phyloP scores from a whole-genome alignment of 163 green algal genomes.

The Scenedesmus sp. region DNA sequence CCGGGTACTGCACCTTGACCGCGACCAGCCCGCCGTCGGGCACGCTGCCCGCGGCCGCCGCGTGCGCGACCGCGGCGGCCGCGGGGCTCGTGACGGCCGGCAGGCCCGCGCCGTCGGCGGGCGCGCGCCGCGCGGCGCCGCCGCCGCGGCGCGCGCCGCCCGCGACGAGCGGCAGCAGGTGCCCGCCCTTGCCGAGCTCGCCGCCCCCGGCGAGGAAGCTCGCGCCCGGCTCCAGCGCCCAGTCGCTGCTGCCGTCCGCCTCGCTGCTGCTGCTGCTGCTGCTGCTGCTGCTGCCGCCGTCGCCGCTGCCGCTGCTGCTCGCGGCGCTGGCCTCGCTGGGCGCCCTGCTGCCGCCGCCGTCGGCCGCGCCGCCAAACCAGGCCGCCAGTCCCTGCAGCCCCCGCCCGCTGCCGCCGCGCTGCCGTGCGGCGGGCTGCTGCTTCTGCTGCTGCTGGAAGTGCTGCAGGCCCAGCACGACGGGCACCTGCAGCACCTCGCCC shows the following conservation, averaged over 20 bases:
- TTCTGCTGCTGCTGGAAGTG: slow-evolving; percentile 7
- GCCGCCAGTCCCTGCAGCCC: background rate
- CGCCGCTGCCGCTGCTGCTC: slow-evolving; percentile 8
- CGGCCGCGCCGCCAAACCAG: background rate
- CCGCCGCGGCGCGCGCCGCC: background rate
- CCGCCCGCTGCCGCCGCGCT: background rate
- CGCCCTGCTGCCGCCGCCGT: background rate
- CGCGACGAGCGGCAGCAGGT: slow-evolving; percentile 28
- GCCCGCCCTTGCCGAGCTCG: slow-evolving; percentile 17
- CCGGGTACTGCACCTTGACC: slow-evolving; percentile 94
- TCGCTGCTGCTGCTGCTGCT: slow-evolving; percentile 17
- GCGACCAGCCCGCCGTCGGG: slow-evolving; percentile 78
- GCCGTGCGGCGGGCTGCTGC: background rate
- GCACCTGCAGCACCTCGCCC: slow-evolving; percentile 48
- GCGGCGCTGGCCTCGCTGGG: slow-evolving; percentile 10
- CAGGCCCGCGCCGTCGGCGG: slow-evolving; percentile 5
- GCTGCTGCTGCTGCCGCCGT: background rate
- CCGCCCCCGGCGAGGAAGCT: slow-evolving; percentile 14
- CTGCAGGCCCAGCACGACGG: slow-evolving; percentile 36
- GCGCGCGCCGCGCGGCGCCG: background rate
- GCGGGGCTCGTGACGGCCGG: slow-evolving; percentile 28
- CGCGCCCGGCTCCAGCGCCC: slow-evolving; percentile 17
- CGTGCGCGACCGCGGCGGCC: slow-evolving; percentile 37
- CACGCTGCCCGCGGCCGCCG: slow-evolving; percentile 31
- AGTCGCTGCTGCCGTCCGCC: slow-evolving; percentile 1